Evolutionary conservation across 208 protist genomes (phyloP).

Genomic region (Crithidia expoeki): DNA sequence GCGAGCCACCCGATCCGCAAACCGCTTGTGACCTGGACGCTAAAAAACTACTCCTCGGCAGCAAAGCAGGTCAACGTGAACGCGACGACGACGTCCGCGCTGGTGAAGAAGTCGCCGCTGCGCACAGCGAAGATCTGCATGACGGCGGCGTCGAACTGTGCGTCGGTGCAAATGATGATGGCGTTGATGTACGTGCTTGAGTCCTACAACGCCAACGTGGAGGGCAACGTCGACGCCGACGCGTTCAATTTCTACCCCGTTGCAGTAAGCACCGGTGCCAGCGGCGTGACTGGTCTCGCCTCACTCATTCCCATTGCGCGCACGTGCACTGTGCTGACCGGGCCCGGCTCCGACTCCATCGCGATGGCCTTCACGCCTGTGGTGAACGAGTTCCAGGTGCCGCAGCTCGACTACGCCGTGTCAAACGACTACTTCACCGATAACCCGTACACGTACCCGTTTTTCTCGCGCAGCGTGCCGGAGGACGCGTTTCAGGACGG

Average conservation of each 20-base stretch:
- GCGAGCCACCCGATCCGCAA: constrained; percentile 45
- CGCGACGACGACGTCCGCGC: constrained; percentile 29
- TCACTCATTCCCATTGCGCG: constrained; percentile 71
- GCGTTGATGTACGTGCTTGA: constrained; percentile 67
- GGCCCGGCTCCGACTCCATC: constrained; percentile 60
- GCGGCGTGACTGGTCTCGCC: constrained; percentile 68
- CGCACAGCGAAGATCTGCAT: constrained; percentile 73
- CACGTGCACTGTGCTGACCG: constrained; percentile 71
- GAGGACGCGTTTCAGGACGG: constrained; percentile 52
- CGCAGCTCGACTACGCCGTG: constrained; percentile 80
- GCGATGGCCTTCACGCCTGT: constrained; percentile 68
- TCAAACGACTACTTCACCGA: constrained; percentile 64
- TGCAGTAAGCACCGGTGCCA: constrained; percentile 66
- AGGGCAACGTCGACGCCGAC: constrained; percentile 25
- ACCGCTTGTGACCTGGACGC: constrained; percentile 65
- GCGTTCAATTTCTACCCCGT: constrained; percentile 61
- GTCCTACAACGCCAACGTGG: constrained; percentile 42
- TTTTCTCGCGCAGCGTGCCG: constrained; percentile 78
- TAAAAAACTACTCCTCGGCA: constrained; percentile 39
- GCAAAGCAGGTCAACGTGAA: constrained; percentile 43
- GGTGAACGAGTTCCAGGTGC: constrained; percentile 76
- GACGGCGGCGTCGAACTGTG: constrained; percentile 61
- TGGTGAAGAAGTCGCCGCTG: constrained; percentile 71
- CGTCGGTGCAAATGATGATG: constrained; percentile 56
- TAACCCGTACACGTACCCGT: constrained; percentile 66